A percentile compares a stretch with the other conserved stretches of the same genome.
Evolutionary conservation across 139 green algal genomes (phyloP).

Genomic region (Diplosphaera chodatii): DNA sequence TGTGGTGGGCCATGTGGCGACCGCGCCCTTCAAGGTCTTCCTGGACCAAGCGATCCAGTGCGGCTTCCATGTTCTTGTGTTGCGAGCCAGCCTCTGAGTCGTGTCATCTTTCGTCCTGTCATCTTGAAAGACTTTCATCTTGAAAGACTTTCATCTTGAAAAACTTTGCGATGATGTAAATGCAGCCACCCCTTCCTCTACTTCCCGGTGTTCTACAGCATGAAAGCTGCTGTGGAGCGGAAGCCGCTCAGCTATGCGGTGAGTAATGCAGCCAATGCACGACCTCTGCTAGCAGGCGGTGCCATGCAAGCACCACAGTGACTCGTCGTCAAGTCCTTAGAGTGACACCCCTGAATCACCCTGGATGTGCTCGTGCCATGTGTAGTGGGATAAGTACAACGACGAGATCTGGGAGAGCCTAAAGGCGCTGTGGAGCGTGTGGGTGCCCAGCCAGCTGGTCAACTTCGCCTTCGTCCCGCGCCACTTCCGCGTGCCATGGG

Average conservation of each 20-base stretch:
- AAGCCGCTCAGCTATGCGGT: conserved; percentile 19
- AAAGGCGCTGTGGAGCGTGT: conserved; percentile 80
- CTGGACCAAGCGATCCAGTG: conserved; percentile 83
- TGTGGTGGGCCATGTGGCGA: conserved; percentile 56
- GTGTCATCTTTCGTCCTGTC: too few species aligned
- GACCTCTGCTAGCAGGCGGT: too few species aligned
- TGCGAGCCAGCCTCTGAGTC: too few species aligned
- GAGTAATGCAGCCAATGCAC: too few species aligned
- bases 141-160: too few species aligned
- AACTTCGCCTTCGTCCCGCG: conserved; percentile 82
- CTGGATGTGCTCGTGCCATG: too few species aligned
- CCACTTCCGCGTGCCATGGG: conserved; percentile 77
- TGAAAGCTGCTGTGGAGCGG: conserved; percentile 63
- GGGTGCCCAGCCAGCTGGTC: conserved; percentile 70
- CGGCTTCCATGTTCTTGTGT: neutral
- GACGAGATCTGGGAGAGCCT: conserved; percentile 77
- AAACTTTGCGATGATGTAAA: too few species aligned
- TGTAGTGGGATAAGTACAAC: conserved; percentile 43
- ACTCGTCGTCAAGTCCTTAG: too few species aligned
- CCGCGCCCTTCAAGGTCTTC: conserved; percentile 71
- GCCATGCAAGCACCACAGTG: too few species aligned
- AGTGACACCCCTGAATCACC: too few species aligned
- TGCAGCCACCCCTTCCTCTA: conserved; percentile 79
- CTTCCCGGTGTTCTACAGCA: conserved; percentile 78
- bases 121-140: too few species aligned